Percentiles rank a stretch among this genome's conserved stretches.
Conservation (phyloP, 2,329 filamentous ascomycete species). For the Ampelomyces quisqualis region DNA sequence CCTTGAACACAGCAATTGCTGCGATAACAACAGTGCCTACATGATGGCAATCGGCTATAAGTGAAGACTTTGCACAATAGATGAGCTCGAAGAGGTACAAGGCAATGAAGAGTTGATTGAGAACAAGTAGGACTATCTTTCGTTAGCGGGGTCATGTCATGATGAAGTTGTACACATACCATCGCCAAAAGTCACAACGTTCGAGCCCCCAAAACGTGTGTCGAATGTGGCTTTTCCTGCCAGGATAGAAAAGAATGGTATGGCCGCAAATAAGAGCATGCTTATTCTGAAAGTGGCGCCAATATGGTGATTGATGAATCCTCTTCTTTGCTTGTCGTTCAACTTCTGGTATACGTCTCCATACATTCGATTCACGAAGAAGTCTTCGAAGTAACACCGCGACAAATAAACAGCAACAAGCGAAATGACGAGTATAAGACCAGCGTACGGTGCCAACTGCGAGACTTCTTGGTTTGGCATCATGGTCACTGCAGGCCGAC, state of each 20-base stretch:
- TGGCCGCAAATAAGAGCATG: constrained; percentile 44
- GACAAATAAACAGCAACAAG: constrained; percentile 18
- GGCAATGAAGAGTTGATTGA: constrained; percentile 44
- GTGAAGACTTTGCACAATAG: constrained; percentile 46
- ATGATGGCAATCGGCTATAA: constrained; percentile 48
- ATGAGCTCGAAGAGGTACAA: constrained; percentile 53
- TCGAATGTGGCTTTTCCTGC: constrained; percentile 39
- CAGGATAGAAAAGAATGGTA: constrained; percentile 47
- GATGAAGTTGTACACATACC: constrained; percentile 29
- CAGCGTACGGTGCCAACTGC: constrained; percentile 21
- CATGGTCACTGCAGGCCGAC: neutral
- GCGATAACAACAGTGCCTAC: constrained; percentile 46
- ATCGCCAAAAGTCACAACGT: constrained; percentile 45
- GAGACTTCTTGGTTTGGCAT: constrained; percentile 13
- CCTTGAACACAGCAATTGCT: constrained; percentile 47
- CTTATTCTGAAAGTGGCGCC: constrained; percentile 47
- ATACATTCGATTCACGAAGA: constrained; percentile 40
- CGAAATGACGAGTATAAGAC: constrained; percentile 23
- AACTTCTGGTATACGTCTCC: constrained; percentile 40
- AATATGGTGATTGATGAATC: constrained; percentile 52
- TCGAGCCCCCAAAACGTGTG: constrained; percentile 31
- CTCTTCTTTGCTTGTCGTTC: constrained; percentile 41
- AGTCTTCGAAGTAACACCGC: constrained; percentile 44
- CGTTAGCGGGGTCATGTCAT: neutral
- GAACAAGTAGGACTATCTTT: constrained; percentile 2